Percentiles rank a stretch among this genome's conserved stretches.
phyloP scores from a whole-genome alignment of 2,329 filamentous ascomycete genomes.

The Emmonsia crescens region DNA sequence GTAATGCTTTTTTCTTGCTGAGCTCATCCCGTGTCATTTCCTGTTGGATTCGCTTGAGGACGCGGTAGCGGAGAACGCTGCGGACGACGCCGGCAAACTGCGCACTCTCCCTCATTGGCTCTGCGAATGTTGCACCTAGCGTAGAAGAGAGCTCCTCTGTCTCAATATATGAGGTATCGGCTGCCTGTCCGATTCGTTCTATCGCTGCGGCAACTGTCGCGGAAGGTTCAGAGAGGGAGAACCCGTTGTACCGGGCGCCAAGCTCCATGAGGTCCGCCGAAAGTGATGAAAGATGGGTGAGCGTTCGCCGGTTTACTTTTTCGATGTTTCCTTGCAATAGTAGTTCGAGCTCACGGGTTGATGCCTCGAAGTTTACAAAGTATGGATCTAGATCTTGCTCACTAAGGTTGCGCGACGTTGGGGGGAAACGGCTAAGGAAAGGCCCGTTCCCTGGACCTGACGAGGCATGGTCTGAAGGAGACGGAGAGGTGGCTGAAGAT shows the following conservation, averaged over 20 bases:
- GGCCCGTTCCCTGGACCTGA: conserved; percentile 39
- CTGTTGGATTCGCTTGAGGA: conserved; percentile 90
- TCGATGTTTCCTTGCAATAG: conserved; percentile 89
- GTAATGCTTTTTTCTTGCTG: conserved; percentile 67
- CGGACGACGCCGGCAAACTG: conserved; percentile 94
- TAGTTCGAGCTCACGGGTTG: conserved; percentile 81
- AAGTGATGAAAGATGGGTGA: conserved; percentile 73
- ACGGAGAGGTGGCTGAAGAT: conserved; percentile 25
- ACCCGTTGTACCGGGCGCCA: conserved; percentile 92
- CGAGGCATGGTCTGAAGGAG: conserved; percentile 46
- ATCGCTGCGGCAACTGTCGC: conserved; percentile 83
- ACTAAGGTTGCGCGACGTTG: conserved; percentile 60
- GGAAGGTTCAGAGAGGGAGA: conserved; percentile 86
- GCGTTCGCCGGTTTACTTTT: conserved; percentile 82
- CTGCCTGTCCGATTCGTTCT: conserved; percentile 86
- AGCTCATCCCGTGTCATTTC: conserved; percentile 95
- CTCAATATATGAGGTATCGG: conserved; percentile 90
- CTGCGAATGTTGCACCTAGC: conserved; percentile 87
- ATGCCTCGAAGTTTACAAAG: conserved; percentile 85
- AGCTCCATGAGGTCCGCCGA: conserved; percentile 85
- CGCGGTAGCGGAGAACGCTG: conserved; percentile 74
- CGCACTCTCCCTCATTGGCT: conserved; percentile 94
- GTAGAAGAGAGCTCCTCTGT: conserved; percentile 82
- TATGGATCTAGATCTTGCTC: conserved; percentile 93
- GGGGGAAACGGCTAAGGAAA: conserved; percentile 69